Conservation (phyloP, 257 asterid genomes). For the Solanum piurae region DNA sequence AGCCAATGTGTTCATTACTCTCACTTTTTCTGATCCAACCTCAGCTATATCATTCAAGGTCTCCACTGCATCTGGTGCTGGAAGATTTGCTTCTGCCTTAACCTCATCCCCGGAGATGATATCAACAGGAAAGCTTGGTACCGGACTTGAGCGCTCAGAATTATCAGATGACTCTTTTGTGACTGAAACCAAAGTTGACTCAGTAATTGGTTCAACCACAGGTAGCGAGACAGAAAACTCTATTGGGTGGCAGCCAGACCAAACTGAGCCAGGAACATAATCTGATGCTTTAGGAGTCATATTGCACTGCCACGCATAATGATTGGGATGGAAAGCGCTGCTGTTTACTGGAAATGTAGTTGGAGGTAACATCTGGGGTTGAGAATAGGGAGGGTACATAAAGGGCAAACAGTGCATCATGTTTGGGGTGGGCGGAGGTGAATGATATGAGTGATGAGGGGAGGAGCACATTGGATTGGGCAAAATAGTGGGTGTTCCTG, state of each 20-base stretch:
- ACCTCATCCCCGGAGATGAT: conserved; percentile 44
- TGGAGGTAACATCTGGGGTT: conserved; percentile 56
- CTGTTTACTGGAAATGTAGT: conserved; percentile 48
- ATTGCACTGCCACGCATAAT: conserved; percentile 72
- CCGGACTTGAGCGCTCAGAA: conserved; percentile 36
- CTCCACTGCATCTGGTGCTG: conserved; percentile 47
- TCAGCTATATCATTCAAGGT: conserved; percentile 16
- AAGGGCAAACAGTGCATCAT: conserved; percentile 74
- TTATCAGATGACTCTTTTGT: conserved; percentile 27
- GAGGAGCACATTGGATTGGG: conserved; percentile 61
- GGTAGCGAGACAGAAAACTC: conserved; percentile 57
- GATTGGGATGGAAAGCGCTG: conserved; percentile 56
- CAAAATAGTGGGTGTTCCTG: conserved; percentile 59
- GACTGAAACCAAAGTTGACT: conserved; percentile 20
- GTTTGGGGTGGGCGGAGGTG: conserved; percentile 83
- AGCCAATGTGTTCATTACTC: conserved; percentile 8
- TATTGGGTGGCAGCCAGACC: conserved; percentile 63
- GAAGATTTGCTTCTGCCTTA: conserved; percentile 45
- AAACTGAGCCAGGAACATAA: conserved; percentile 49
- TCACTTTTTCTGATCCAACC: conserved; percentile 25
- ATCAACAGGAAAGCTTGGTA: conserved; percentile 42
- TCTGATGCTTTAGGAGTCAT: conserved; percentile 45
- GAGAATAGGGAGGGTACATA: conserved; percentile 70
- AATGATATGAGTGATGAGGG: conserved; percentile 77
- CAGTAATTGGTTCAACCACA: conserved; percentile 43